Percentiles rank a stretch among this genome's conserved stretches.
Evolutionary conservation across 176 grass and related monocot genomes (phyloP).

Genomic region (Zea luxurians): DNA sequence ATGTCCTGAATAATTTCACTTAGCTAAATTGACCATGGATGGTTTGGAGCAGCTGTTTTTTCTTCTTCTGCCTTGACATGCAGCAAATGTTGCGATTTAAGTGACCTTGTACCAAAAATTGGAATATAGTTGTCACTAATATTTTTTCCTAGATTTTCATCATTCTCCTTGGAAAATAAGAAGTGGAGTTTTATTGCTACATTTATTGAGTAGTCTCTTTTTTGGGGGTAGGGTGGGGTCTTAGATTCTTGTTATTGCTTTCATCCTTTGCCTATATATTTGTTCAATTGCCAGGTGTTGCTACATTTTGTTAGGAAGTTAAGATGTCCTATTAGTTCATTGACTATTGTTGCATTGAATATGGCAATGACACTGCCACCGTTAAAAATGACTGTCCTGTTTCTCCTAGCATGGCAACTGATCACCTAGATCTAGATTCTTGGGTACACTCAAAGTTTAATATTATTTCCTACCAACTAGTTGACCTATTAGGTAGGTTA

Average conservation of each 20-base stretch:
- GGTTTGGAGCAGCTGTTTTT: background rate
- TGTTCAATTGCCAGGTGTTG: slow-evolving; percentile 37
- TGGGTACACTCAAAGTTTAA: background rate
- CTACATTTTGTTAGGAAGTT: slow-evolving; percentile 33
- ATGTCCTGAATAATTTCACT: slow-evolving; percentile 1
- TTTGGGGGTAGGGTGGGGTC: background rate
- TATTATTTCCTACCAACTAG: slow-evolving; percentile 27
- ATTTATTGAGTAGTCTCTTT: background rate
- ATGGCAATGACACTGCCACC: slow-evolving; percentile 17
- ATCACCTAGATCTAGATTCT: background rate
- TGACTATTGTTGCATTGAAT: slow-evolving; percentile 38
- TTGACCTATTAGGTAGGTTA: slow-evolving; percentile 24
- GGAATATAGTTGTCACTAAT: background rate
- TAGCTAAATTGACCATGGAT: background rate
- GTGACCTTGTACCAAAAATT: slow-evolving; percentile 8
- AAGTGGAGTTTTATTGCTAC: slow-evolving; percentile 20
- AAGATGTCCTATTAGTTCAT: slow-evolving; percentile 35
- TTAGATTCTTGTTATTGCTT: slow-evolving; percentile 19
- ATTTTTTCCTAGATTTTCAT: background rate
- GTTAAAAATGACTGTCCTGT: slow-evolving; percentile 20
- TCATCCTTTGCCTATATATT: slow-evolving; percentile 8
- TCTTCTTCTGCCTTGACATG: slow-evolving; percentile 16
- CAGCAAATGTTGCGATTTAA: background rate
- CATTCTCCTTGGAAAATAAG: slow-evolving; percentile 13
- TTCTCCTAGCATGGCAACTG: slow-evolving; percentile 42